Conservation (phyloP, 805 yeast genomes). For the Wickerhamiella sergipiensis region DNA sequence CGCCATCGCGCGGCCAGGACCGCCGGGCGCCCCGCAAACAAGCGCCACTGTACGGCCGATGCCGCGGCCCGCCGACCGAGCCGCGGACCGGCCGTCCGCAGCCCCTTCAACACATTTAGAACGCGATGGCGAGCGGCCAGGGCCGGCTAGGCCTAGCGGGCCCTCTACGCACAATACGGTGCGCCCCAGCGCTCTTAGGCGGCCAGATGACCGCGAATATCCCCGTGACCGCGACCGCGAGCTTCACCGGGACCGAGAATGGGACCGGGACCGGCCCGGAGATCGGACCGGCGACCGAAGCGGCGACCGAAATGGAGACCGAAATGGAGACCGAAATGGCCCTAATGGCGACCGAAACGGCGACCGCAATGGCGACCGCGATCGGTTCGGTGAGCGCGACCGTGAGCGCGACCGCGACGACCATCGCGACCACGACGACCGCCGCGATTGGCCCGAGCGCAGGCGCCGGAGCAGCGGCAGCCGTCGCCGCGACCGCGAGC, state of each 20-base stretch:
- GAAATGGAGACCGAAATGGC: conserved; percentile 1
- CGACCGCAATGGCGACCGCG: neutral
- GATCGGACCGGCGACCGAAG: neutral
- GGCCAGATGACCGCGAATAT: conserved; percentile 1
- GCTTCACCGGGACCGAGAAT: conserved; percentile 4
- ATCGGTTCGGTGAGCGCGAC: too few species aligned
- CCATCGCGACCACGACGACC: neutral
- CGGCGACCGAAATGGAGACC: conserved; percentile 10
- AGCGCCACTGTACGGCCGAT: neutral
- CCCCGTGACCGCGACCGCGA: conserved; percentile 1
- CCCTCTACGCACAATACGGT: neutral
- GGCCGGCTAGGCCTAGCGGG: neutral
- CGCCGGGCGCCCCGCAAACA: neutral
- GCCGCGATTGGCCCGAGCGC: neutral
- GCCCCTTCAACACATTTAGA: neutral
- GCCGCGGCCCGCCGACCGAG: neutral
- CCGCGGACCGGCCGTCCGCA: neutral
- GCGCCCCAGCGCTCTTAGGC: neutral
- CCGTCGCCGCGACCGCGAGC: neutral
- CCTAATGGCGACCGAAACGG: neutral
- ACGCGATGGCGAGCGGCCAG: neutral
- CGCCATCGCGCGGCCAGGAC: neutral
- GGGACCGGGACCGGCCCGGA: conserved; percentile 1
- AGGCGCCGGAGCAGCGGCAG: neutral
- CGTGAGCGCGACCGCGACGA: neutral